Conservation (phyloP, 306 rosid species). For the Clitoria ternatea region DNA sequence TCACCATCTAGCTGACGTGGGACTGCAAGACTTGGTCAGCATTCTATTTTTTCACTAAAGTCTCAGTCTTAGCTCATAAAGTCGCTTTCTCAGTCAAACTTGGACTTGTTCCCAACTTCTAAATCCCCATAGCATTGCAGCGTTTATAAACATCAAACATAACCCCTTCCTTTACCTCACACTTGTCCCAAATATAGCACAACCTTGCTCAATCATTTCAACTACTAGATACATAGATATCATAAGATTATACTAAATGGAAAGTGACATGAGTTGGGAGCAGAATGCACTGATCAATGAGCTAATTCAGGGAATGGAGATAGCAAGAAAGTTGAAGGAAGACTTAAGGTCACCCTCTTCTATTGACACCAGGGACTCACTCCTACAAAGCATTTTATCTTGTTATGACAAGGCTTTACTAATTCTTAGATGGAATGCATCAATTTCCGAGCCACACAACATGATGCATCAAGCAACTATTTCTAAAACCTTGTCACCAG, state of each 20-base stretch:
- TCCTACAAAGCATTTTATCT: conserved; percentile 55
- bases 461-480: conserved; percentile 15
- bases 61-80: conserved; percentile 52
- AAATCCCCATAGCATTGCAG: background rate
- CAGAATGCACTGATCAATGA: conserved; percentile 48
- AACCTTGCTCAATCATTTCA: background rate
- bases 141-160: conserved; percentile 15
- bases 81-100: conserved; percentile 57
- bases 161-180: background rate
- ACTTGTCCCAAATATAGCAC: too few species aligned
- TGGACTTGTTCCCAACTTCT: conserved; percentile 11
- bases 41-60: conserved; percentile 22
- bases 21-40: conserved; percentile 57
- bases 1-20: background rate
- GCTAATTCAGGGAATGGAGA: conserved; percentile 69
- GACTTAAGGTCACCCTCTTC: conserved; percentile 38
- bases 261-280: conserved; percentile 42
- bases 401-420: conserved; percentile 69
- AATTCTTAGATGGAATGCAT: conserved; percentile 48
- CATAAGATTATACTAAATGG: conserved; percentile 39
- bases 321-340: conserved; percentile 55
- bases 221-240: too few species aligned
- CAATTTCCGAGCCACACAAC: conserved; percentile 20
- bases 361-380: conserved; percentile 34
- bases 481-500: conserved; percentile 27